Evolutionary conservation across 2,329 filamentous ascomycete genomes (phyloP), one percentile per base, ranked within the genome.

Genomic region (Calonectria crousiana): DNA sequence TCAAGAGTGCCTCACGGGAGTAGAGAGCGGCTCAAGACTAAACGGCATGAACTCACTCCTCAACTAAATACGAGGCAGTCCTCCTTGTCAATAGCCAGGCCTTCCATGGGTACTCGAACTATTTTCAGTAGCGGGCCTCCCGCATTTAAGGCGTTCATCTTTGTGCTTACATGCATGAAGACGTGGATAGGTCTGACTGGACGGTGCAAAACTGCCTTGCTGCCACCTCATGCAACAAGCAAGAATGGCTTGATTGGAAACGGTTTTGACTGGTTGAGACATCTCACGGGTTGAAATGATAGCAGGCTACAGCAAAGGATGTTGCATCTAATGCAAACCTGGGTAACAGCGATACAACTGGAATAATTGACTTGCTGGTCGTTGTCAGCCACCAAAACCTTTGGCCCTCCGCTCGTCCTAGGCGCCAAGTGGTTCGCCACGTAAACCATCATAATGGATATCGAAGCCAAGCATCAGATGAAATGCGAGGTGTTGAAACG

Each of bases 401-500:
- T 20, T 1, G 6, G 16, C 16, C 18, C 4, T n/a, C 1, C 18
- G n/a, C n/a, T n/a, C 10, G 18, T 6, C 6, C 18, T 4, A n/a
- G 6, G 18, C 41, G 41, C 41, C 6, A 44, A 9, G n/a, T 34
- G 41, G 0, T 9, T 44, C 41, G 18, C 18, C 9, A 4, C n/a
- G 18, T 1, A 20, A 44, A 2, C 6, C 18, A n/a, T 20, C 2
- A 8, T 8, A 5, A 4, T n/a, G 18, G 18, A 44, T n/a, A 44
- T 18, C 6, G 18, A 44, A 44, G 18, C 6, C 2, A 8, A 18
- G 18, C 2, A 44, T 1, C 41, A 18, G 41, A 44, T 9, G 6
- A 20, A n/a, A 18, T 20, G 6, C 4, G 6, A 6, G n/a, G 44
- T 2, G n/a, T 13, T 47, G 44, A 23, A 23, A 47, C 44, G 44